phyloP scores from a whole-genome alignment of 352 stramenopile species.

The Globisporangium polare region DNA sequence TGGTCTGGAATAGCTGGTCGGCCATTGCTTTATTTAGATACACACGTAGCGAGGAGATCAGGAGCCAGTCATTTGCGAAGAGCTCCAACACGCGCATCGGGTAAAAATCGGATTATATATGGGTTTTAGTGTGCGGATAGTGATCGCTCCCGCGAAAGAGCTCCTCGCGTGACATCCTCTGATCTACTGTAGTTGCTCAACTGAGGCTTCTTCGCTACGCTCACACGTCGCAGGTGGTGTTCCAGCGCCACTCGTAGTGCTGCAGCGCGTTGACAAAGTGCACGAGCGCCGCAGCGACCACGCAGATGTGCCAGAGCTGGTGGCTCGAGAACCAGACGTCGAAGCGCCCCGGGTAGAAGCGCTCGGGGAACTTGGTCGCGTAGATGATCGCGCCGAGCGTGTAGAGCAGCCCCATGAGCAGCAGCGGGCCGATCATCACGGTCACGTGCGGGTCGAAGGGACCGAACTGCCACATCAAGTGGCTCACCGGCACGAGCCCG shows the following conservation, averaged over 20 bases:
- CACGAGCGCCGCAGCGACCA: constrained; percentile 80
- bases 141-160: not conserved
- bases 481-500: constrained; percentile 66
- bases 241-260: constrained; percentile 85
- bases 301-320: constrained; percentile 87
- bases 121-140: not conserved
- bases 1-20: not conserved
- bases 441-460: constrained; percentile 81
- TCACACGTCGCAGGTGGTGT: constrained; percentile 73
- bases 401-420: constrained; percentile 78
- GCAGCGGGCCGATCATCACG: constrained; percentile 74
- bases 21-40: not conserved
- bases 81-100: not conserved
- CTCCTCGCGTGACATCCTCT: not conserved
- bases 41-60: not conserved
- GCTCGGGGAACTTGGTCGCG: constrained; percentile 80
- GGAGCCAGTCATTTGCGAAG: not conserved
- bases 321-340: constrained; percentile 86
- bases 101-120: not conserved
- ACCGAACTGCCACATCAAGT: constrained; percentile 74
- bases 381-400: constrained; percentile 81
- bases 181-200: not conserved
- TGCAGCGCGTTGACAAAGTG: constrained; percentile 81
- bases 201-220: not conserved
- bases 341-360: constrained; percentile 80